Evolutionary conservation across 2,329 filamentous ascomycete genomes (phyloP).

Genomic region (Clonostachys byssicola): DNA sequence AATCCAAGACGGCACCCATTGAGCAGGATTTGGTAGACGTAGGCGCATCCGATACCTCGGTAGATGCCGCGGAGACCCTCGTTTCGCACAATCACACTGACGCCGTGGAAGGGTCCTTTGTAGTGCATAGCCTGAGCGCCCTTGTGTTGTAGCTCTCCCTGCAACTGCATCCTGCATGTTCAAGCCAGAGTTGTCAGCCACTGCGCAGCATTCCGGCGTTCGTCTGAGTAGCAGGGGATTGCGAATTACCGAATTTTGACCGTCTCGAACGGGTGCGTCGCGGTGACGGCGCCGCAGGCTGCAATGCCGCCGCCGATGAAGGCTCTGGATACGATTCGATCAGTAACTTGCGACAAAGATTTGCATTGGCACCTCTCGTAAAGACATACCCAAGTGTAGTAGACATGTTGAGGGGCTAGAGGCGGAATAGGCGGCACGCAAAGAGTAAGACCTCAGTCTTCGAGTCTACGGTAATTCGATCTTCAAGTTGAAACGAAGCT

Average conservation of each 20-base stretch:
- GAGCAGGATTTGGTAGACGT: conserved; percentile 92
- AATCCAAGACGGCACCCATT: conserved; percentile 96
- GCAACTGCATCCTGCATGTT: conserved; percentile 76
- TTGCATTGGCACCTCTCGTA: background rate
- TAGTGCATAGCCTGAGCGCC: conserved; percentile 84
- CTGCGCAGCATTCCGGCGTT: background rate
- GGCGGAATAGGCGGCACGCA: too few relatives aligned
- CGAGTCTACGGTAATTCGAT: too few relatives aligned
- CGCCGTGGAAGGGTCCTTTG: conserved; percentile 85
- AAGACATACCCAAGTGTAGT: conserved; percentile 41
- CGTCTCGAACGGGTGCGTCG: conserved; percentile 97
- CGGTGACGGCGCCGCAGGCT: conserved; percentile 94
- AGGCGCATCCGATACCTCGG: conserved; percentile 85
- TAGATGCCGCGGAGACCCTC: conserved; percentile 85
- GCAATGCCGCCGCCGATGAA: conserved; percentile 96
- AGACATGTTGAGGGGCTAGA: conserved; percentile 34
- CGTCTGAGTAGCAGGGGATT: background rate
- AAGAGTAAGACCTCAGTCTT: too few relatives aligned
- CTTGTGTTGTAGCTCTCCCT: conserved; percentile 90
- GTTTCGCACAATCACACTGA: conserved; percentile 84
- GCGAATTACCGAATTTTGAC: conserved; percentile 85
- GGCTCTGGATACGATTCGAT: conserved; percentile 44
- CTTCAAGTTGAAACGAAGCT: too few relatives aligned
- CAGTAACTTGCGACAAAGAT: background rate
- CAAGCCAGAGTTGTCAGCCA: background rate